Evolutionary conservation across 805 yeast species (phyloP), one percentile per base, ranked within the genome.

Genomic region (Saccharomycopsis olivae): DNA sequence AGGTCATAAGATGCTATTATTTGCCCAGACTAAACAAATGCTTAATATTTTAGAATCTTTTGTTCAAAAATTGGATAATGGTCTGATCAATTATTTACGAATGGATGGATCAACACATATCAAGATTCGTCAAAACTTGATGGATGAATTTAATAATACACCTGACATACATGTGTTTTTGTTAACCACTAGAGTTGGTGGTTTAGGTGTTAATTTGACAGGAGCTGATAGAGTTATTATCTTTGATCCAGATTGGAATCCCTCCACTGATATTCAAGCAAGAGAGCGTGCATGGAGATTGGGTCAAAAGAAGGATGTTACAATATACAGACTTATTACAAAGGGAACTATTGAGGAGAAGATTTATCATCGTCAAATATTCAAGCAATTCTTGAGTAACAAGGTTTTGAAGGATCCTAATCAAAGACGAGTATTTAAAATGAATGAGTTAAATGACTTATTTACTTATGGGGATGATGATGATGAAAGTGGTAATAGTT

Each of bases 161-260:
- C 63, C 68, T 1, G 54, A 60, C 23, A 72, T 72, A 42, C 61
- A 68, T 36, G 72, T 92, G 2, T 92, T 92, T 55, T 58, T 92
- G 17, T 62, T 92, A 29, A 92, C 98, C 0, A 92, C 98, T 0
- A 74, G 89, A 52, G 98, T 92, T 5, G 98, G 98, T 16, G 98
- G 98, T 0, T 62, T 92, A 29, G 98, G 98, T 16, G 84, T 89
- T 1, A 89, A 89, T 56, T 58, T 89, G 34, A 89, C 96, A 0
- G 97, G 97, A 3, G 97, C 98, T 0, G 87, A 87, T 49, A 63
- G 97, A 33, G 96, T 89, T 10, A 85, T 89, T 17, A 89, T 89
- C 13, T 89, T 72, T 55, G 98, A 89, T 53, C 98, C 98, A 0
- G 97, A 92, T 59, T 89, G 98, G 98, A 89, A 89, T 53, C 98